These are phyloP conservation scores for Pythium chondricola DNA, from an alignment of 352 stramenopile genomes.

Conservation along the genomic window DNA sequence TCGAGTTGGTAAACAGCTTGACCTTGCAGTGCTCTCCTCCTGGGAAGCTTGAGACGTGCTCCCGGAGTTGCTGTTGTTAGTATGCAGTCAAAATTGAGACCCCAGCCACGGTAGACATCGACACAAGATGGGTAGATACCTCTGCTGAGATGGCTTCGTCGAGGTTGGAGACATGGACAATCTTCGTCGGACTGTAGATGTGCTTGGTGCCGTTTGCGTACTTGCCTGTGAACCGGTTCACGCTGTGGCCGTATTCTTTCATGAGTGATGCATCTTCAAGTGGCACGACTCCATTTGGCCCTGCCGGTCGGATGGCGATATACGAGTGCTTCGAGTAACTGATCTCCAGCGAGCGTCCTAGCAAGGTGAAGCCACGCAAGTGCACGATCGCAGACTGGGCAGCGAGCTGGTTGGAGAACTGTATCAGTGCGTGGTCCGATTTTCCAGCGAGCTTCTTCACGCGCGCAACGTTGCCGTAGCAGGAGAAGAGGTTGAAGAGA, in stretches of 20 bases:
- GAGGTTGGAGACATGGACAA: slow-evolving; percentile 60
- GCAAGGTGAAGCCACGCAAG: slow-evolving; percentile 44
- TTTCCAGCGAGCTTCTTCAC: slow-evolving; percentile 57
- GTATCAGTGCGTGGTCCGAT: slow-evolving; percentile 48
- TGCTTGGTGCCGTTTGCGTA: slow-evolving; percentile 49
- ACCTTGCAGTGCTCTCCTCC: slow-evolving; percentile 37
- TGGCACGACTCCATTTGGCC: background rate
- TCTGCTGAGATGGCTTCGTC: slow-evolving; percentile 27
- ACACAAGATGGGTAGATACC: slow-evolving; percentile 14
- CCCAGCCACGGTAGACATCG: background rate
- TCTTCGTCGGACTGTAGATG: slow-evolving; percentile 61
- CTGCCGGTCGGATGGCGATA: slow-evolving; percentile 29
- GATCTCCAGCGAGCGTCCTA: slow-evolving; percentile 49
- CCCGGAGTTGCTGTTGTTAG: slow-evolving; percentile 24
- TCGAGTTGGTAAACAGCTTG: slow-evolving; percentile 40
- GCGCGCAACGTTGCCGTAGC: slow-evolving; percentile 55
- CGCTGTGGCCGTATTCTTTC: slow-evolving; percentile 41
- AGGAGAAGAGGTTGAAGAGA: slow-evolving; percentile 68
- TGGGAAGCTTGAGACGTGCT: slow-evolving; percentile 29
- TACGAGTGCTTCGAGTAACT: slow-evolving; percentile 54
- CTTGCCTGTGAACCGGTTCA: slow-evolving; percentile 62
- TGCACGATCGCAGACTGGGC: slow-evolving; percentile 47
- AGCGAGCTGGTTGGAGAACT: slow-evolving; percentile 38
- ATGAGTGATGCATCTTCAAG: slow-evolving; percentile 16
- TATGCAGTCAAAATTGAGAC: background rate